Evolutionary conservation across 148 eudicot species (phyloP).

Genomic region (Pharnaceum exiguum): DNA sequence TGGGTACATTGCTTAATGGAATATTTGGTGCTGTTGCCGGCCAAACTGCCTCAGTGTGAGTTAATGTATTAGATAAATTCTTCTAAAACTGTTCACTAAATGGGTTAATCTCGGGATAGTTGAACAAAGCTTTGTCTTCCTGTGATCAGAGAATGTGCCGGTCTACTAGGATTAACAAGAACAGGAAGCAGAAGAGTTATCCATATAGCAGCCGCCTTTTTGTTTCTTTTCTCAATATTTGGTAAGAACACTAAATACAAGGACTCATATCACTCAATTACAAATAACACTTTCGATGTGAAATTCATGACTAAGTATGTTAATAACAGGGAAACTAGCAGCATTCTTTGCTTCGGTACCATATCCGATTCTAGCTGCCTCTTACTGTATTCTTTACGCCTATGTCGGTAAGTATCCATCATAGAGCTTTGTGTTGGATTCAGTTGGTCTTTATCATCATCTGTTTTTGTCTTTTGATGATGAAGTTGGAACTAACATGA

Average conservation of each 20-base stretch:
- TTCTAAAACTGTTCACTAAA: background rate
- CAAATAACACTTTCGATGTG: no score
- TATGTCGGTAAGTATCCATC: slow-evolving; percentile 51
- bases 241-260: slow-evolving; percentile 52
- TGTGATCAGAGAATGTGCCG: slow-evolving; percentile 82
- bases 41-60: slow-evolving; percentile 67
- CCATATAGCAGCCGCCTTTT: slow-evolving; percentile 62
- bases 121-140: background rate
- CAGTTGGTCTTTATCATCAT: no score
- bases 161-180: slow-evolving; percentile 69
- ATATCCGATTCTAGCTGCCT: slow-evolving; percentile 60
- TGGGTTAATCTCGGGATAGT: background rate
- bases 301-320: no score
- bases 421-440: background rate
- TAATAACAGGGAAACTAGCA: slow-evolving; percentile 76
- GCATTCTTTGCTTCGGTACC: slow-evolving; percentile 88
- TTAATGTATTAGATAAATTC: background rate
- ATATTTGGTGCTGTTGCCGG: slow-evolving; percentile 56
- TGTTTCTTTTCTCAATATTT: slow-evolving; percentile 68
- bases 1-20: slow-evolving; percentile 53
- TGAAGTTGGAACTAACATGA: background rate
- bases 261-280: no score
- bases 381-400: slow-evolving; percentile 61
- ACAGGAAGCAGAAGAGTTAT: slow-evolving; percentile 70
- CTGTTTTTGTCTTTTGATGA: background rate